Base-by-base conservation (phyloP, 441 rosid species). In the Syzygium syzygioides region DNA sequence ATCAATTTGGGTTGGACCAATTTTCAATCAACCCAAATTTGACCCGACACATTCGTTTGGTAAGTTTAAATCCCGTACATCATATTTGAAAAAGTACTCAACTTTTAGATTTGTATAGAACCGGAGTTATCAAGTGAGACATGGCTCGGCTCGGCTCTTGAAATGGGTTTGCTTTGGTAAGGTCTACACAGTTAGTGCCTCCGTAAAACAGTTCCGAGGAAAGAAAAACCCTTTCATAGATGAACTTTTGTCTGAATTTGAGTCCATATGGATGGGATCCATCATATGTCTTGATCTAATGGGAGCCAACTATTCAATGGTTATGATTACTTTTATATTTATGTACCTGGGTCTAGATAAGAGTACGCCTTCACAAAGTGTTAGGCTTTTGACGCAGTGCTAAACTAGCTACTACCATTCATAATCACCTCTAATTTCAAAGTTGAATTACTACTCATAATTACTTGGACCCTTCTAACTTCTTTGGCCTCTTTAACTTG, bases 321-420 rank as follows among this genome's bases (percentile, higher is more conserved):
- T 8, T 32, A 23, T 8, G 7, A 66, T 8, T 17, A 19, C 25
- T 55, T 55, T 55, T 55, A 5, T 9, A 55, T 55, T 18, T 10
- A 8, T 30, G 41, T 17, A 30, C 23, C 18, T 0, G 23, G 19
- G 26, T 68, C 8, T 0, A 19, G 28, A 68, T 68, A 5, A 19
- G 41, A 19, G 26, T 34, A 9, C 26, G 37, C 15, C 26, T 34
- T 34, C 15, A 2, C 2, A 0, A 0, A 30, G 76, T 8, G 76
- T 15, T 64, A 15, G 41, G 76, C 41, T 17, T 64, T 30, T 64
- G 48, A 1, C 18, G 48, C 0, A 34, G 26, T 18, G 19, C 5
- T 19, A 14, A 9, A 34, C 25, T 34, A 68, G 13, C 25, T 32
- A 0, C 11, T 20, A 0, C 41, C 9, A 1, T 18, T 17, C 2